A percentile compares a stretch with the other conserved stretches of the same genome.
Evolutionary conservation across 192 early-diverging fungal species (phyloP).

Genomic region (Mortierella hygrophila): DNA sequence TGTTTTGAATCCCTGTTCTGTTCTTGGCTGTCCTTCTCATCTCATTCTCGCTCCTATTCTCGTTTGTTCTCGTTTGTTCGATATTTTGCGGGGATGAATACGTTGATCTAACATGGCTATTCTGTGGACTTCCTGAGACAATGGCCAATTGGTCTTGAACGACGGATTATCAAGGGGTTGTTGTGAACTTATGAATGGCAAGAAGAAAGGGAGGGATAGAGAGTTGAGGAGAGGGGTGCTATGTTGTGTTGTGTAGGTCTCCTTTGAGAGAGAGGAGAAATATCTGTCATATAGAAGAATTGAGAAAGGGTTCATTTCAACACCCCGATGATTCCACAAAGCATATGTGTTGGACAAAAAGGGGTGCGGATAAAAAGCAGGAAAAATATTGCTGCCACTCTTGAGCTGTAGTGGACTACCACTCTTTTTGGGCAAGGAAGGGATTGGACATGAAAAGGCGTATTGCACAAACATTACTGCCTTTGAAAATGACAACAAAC

Average conservation of each 20-base stretch:
- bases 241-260: neutral
- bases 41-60: neutral
- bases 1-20: neutral
- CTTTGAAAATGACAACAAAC: neutral
- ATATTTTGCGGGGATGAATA: neutral
- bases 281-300: neutral
- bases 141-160: neutral
- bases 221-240: neutral
- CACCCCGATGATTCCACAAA: neutral
- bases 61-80: neutral
- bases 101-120: neutral
- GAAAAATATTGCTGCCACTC: neutral
- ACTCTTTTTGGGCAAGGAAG: no score
- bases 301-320: neutral
- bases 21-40: neutral
- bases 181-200: neutral
- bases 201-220: neutral
- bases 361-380: slow-evolving; percentile 1
- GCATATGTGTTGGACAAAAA: neutral
- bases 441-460: no score
- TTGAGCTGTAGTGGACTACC: neutral
- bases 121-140: neutral
- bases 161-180: neutral
- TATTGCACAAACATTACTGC: neutral
- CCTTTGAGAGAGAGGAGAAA: neutral